A percentile compares a stretch with the other conserved stretches of the same genome.
These are phyloP conservation scores for Chytridium lagenaria DNA, from an alignment of 371 early-diverging fungal genomes.

Conservation along the genomic window DNA sequence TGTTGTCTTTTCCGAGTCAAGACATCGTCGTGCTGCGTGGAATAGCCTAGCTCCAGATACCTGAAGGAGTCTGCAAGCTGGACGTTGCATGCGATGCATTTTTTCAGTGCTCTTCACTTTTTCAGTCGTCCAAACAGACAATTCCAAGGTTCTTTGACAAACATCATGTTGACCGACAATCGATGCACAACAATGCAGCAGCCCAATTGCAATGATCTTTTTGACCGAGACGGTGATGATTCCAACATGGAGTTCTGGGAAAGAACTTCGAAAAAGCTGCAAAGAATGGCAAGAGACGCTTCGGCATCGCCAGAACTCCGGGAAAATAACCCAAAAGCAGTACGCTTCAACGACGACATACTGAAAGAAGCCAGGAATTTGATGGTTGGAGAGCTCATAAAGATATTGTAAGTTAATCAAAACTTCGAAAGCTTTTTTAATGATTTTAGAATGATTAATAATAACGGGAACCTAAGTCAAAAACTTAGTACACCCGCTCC, in stretches of 20 bases:
- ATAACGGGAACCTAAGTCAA: no score
- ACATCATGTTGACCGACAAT: no score
- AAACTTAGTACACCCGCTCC: no score
- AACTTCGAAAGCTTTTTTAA: no score
- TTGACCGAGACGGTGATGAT: background rate
- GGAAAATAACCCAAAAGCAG: background rate
- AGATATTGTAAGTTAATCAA: no score
- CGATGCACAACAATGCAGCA: background rate
- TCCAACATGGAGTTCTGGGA: background rate
- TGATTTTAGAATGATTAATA: no score
- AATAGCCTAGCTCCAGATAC: background rate
- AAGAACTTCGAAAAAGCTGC: background rate
- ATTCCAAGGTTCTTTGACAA: background rate
- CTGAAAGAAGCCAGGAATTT: background rate
- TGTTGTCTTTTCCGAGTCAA: constrained; percentile 50
- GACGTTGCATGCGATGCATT: background rate
- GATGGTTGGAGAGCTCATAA: background rate
- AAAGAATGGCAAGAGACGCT: background rate
- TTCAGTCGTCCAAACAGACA: background rate
- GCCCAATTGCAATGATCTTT: background rate
- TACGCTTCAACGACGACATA: background rate
- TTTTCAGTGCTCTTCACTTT: background rate
- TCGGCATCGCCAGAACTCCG: background rate
- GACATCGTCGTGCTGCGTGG: background rate
- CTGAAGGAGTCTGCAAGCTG: background rate